A percentile compares a stretch with the other conserved stretches of the same genome.
phyloP scores from a whole-genome alignment of 2,329 filamentous ascomycete genomes.

The Penicillium sp. region DNA sequence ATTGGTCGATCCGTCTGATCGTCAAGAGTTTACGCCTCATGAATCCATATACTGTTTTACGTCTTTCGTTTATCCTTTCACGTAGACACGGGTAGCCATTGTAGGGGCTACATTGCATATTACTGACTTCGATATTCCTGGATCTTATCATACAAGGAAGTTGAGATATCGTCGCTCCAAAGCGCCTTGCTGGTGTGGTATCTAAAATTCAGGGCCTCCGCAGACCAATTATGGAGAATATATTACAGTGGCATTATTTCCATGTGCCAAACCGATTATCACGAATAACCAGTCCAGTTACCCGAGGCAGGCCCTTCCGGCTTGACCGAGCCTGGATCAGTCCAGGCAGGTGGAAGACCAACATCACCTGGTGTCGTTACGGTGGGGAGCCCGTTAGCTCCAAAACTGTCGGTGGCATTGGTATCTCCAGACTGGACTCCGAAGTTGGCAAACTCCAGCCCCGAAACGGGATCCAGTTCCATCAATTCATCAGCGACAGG shows the following conservation, averaged over 20 bases:
- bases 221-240: not conserved
- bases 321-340: conserved; percentile 1
- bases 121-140: not conserved
- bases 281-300: conserved; percentile 11
- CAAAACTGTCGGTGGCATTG: not conserved
- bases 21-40: conserved; percentile 36
- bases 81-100: not conserved
- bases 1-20: conserved; percentile 25
- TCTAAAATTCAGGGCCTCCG: not conserved
- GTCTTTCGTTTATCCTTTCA: conserved; percentile 5
- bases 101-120: not conserved
- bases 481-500: conserved; percentile 42
- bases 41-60: conserved; percentile 31
- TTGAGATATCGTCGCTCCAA: not conserved
- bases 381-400: conserved; percentile 1
- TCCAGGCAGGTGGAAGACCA: conserved; percentile 8
- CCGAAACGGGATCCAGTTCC: conserved; percentile 39
- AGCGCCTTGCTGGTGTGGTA: not conserved
- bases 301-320: not conserved
- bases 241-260: not conserved
- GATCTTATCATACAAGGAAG: not conserved
- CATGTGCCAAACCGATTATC: not conserved
- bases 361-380: not conserved
- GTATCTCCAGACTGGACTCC: conserved; percentile 7
- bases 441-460: conserved; percentile 32